Base-by-base conservation (phyloP, 2,329 filamentous ascomycete species). In the Colletotrichum tamarilloi region DNA sequence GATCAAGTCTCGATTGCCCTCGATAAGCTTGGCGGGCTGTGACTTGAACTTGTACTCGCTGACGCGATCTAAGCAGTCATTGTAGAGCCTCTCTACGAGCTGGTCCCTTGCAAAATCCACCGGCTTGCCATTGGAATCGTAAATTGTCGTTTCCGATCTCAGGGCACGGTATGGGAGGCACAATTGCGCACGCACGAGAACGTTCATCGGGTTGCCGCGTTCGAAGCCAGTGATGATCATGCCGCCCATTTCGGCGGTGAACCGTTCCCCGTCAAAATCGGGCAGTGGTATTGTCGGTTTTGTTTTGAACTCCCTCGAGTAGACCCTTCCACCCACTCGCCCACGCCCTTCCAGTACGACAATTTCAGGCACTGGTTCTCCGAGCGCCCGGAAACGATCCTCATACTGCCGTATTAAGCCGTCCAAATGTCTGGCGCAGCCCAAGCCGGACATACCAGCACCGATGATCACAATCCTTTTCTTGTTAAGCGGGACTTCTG, bases 151-250 rank as follows among this genome's bases (percentile, higher is more conserved):
- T 52, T 92, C 90, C n/a, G 91, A 86, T 76, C 92, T 92, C 73
- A 99, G 86, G 28, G 93, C 87, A 81, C 98, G 95, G 80, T 97
- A 98, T 19, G 92, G 92, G 24, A 99, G 88, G 30, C 93, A 94
- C 62, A 99, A 88, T 82, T 99, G 97, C 19, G 94, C 95, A 76
- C 97, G 92, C 69, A 99, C 92, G 73, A 99, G 91, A 62, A 95
- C 91, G 80, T 98, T 97, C 77, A 99, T 85, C 5, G 97, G 97
- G 78, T 99, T 99, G 22, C 97, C 97, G 76, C 94, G 91, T 76
- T 98, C 95, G 80, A 98, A 99, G 0, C 97, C 97, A 42, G 97
- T 98, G 74, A 99, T 95, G 73, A 99, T 98, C 88, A 99, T 98
- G 68, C 96, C 97, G 32, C 97, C 97, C 92, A 98, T 97, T 81